Evolutionary conservation across 805 yeast genomes (phyloP).

Genomic region (Suhomyces sp.): DNA sequence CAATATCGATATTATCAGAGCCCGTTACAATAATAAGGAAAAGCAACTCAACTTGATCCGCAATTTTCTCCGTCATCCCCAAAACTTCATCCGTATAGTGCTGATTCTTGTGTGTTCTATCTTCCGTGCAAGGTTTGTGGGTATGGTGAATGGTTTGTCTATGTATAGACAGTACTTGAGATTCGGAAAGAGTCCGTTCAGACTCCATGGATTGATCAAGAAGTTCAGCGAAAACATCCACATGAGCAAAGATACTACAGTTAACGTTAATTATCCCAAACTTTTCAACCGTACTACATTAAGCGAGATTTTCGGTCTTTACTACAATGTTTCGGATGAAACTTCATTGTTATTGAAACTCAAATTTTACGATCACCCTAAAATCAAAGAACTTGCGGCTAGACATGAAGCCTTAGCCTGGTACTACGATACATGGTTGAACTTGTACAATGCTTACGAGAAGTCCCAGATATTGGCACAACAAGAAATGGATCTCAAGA

Average conservation of each 20-base stretch:
- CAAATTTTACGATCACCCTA: conserved; percentile 33
- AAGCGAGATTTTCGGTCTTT: conserved; percentile 52
- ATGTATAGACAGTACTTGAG: conserved; percentile 65
- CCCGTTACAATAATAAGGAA: conserved; percentile 29
- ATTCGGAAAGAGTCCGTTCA: conserved; percentile 68
- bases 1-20: conserved; percentile 29
- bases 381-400: conserved; percentile 34
- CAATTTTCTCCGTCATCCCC: conserved; percentile 36
- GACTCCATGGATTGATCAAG: conserved; percentile 36
- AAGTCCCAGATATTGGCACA: conserved; percentile 41
- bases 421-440: conserved; percentile 62
- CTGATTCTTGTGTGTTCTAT: conserved; percentile 36
- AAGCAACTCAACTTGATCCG: conserved; percentile 32
- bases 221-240: conserved; percentile 24
- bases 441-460: conserved; percentile 49
- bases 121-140: conserved; percentile 40
- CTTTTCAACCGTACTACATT: conserved; percentile 44
- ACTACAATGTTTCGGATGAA: conserved; percentile 68
- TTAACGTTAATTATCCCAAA: conserved; percentile 11
- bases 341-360: conserved; percentile 53
- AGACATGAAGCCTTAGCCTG: conserved; percentile 66
- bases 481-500: conserved; percentile 50
- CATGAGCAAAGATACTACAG: conserved; percentile 2
- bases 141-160: conserved; percentile 46
- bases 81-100: conserved; percentile 32